Evolutionary conservation across 2,329 filamentous ascomycete species (phyloP).

Genomic region (Beauveria scarabaeidicola): DNA sequence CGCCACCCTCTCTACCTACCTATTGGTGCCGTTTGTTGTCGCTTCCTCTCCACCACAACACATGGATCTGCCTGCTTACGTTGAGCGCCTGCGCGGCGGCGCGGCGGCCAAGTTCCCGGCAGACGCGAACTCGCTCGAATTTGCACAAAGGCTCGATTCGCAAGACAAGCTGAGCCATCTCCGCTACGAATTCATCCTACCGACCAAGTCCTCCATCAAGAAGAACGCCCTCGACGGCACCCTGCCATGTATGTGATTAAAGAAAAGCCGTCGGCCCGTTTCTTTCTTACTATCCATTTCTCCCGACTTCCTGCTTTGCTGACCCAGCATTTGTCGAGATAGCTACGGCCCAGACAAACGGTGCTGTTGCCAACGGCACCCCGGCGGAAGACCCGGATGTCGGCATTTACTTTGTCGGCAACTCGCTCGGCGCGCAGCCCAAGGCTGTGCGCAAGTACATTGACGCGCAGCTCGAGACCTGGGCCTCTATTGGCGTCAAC

Average conservation of each 20-base stretch:
- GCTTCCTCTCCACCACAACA: not conserved
- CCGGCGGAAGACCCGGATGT: slow-evolving; percentile 24
- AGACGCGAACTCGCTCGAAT: slow-evolving; percentile 38
- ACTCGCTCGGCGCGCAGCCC: slow-evolving; percentile 81
- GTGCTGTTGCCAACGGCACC: slow-evolving; percentile 7
- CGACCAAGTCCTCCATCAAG: slow-evolving; percentile 62
- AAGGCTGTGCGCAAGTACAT: slow-evolving; percentile 57
- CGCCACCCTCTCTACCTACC: not conserved
- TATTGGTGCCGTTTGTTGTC: not conserved
- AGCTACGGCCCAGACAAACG: slow-evolving; percentile 14
- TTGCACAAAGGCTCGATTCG: slow-evolving; percentile 45
- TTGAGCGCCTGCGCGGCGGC: slow-evolving; percentile 34
- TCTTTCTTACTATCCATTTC: not conserved
- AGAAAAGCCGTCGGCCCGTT: not conserved
- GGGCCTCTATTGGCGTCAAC: slow-evolving; percentile 75
- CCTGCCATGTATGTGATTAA: slow-evolving; percentile 27
- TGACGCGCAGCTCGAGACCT: slow-evolving; percentile 67
- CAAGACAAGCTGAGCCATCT: slow-evolving; percentile 53
- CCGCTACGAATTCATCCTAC: slow-evolving; percentile 67
- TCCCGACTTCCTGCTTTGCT: not conserved
- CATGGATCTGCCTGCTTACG: slow-evolving; percentile 32
- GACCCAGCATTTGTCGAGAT: not conserved
- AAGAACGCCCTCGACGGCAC: slow-evolving; percentile 47
- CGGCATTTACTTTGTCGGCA: slow-evolving; percentile 76
- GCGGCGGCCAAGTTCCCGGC: slow-evolving; percentile 36